Conservation (phyloP, 1,284 basidiomycete species). For the Lignosus rhinocerotis region DNA sequence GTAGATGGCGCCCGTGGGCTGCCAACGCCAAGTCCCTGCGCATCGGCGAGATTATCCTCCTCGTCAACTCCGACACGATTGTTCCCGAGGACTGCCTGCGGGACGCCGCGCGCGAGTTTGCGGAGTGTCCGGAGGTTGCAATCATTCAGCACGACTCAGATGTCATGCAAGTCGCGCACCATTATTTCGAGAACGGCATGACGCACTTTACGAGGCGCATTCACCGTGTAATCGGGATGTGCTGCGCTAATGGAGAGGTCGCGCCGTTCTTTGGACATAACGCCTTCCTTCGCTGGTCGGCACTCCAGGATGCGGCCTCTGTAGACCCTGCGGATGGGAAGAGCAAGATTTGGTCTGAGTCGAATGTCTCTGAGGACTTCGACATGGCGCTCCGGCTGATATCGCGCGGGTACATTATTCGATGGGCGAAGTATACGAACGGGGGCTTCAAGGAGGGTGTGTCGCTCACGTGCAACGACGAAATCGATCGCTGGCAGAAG, state of each 20-base stretch:
- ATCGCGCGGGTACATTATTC: constrained; percentile 61
- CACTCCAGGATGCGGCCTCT: constrained; percentile 78
- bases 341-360: constrained; percentile 82
- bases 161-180: constrained; percentile 83
- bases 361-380: constrained; percentile 84
- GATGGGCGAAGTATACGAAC: constrained; percentile 83
- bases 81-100: constrained; percentile 86
- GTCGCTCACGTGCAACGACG: constrained; percentile 79
- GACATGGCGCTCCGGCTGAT: constrained; percentile 51
- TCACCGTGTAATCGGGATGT: constrained; percentile 76
- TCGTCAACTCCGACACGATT: constrained; percentile 83
- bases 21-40: constrained; percentile 57
- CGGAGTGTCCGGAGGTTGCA: constrained; percentile 75
- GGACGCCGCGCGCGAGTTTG: constrained; percentile 81
- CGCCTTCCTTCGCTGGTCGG: constrained; percentile 84
- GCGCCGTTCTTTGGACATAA: constrained; percentile 90
- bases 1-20: constrained; percentile 64
- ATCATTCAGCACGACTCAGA: constrained; percentile 88
- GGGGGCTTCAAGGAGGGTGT: constrained; percentile 88
- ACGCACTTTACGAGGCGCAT: constrained; percentile 82
- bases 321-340: constrained; percentile 64
- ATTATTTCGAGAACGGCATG: constrained; percentile 87
- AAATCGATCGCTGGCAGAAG: constrained; percentile 85
- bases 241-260: constrained; percentile 76
- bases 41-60: constrained; percentile 65